Evolutionary conservation across 139 green algal genomes (phyloP).

Genomic region (Dunaliella primolecta): DNA sequence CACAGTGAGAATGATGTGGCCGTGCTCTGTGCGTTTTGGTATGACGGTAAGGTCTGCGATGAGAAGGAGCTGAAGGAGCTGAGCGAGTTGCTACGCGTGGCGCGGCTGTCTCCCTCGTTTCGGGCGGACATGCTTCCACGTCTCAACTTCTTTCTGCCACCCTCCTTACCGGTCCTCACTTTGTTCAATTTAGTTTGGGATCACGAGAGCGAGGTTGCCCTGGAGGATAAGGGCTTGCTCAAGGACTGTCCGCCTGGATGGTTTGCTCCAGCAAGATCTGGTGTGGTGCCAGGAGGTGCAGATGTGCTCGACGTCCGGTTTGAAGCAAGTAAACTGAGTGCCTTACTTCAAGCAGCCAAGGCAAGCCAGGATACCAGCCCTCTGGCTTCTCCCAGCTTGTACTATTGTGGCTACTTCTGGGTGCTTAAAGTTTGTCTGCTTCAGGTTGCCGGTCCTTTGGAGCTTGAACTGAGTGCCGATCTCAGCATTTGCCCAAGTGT

Average conservation of each 20-base stretch:
- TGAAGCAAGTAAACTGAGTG: no score
- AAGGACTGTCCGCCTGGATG: not conserved
- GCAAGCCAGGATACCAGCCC: no score
- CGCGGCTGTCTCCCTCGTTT: not conserved
- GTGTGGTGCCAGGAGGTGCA: not conserved
- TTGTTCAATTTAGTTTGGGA: not conserved
- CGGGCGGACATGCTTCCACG: not conserved
- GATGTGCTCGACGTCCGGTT: no score
- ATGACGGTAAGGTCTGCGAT: not conserved
- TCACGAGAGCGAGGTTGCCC: not conserved
- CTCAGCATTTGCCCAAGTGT: no score
- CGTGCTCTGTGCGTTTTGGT: not conserved
- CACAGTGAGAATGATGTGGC: not conserved
- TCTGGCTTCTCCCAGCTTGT: no score
- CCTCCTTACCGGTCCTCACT: no score
- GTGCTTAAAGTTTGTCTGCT: no score
- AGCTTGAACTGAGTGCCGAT: no score
- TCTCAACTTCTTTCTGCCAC: not conserved
- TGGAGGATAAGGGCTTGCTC: not conserved
- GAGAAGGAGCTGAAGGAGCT: not conserved
- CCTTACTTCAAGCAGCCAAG: no score
- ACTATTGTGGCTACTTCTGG: no score
- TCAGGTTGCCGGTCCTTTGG: no score
- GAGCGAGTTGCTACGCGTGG: not conserved
- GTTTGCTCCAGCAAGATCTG: not conserved